phyloP scores from a whole-genome alignment of 805 yeast genomes.

The Yarrowia sp. region DNA sequence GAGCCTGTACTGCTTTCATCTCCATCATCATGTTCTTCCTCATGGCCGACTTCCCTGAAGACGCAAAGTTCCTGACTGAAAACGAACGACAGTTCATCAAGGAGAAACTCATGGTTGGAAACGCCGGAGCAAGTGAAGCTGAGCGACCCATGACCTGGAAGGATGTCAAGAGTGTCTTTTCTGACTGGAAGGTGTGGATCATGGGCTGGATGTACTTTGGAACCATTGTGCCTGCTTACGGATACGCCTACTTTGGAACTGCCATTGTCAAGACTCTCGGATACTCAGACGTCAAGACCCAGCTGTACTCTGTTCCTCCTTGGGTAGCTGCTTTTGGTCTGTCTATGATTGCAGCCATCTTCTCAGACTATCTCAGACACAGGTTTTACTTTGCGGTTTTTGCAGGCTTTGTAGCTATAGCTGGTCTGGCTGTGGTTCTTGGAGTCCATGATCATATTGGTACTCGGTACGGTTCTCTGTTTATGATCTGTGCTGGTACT shows the following conservation, averaged over 20 bases:
- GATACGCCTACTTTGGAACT: conserved; percentile 72
- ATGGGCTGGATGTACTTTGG: conserved; percentile 64
- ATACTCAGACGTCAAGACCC: conserved; percentile 68
- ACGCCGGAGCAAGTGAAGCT: conserved; percentile 49
- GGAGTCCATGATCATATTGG: conserved; percentile 44
- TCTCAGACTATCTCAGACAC: conserved; percentile 55
- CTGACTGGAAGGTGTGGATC: conserved; percentile 57
- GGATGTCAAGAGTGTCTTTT: conserved; percentile 52
- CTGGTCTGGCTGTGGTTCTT: conserved; percentile 57
- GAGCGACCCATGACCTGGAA: conserved; percentile 48
- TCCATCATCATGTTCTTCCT: conserved; percentile 45
- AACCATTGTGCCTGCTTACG: conserved; percentile 65
- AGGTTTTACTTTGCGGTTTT: conserved; percentile 37
- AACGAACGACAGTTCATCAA: conserved; percentile 55
- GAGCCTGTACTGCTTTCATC: conserved; percentile 40
- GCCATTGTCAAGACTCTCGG: conserved; percentile 61
- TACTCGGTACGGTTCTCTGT: conserved; percentile 62
- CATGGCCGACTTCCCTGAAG: conserved; percentile 72
- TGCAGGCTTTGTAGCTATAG: conserved; percentile 43
- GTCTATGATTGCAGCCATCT: conserved; percentile 56
- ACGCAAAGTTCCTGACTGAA: conserved; percentile 51
- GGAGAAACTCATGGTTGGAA: conserved; percentile 57
- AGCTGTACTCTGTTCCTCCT: conserved; percentile 80
- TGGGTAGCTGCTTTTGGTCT: conserved; percentile 76
- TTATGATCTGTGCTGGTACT: conserved; percentile 56